Evolutionary conservation across 768 basidiomycete genomes (phyloP), one percentile per base, ranked within the genome.

Genomic region (Lactifluus pinguis): DNA sequence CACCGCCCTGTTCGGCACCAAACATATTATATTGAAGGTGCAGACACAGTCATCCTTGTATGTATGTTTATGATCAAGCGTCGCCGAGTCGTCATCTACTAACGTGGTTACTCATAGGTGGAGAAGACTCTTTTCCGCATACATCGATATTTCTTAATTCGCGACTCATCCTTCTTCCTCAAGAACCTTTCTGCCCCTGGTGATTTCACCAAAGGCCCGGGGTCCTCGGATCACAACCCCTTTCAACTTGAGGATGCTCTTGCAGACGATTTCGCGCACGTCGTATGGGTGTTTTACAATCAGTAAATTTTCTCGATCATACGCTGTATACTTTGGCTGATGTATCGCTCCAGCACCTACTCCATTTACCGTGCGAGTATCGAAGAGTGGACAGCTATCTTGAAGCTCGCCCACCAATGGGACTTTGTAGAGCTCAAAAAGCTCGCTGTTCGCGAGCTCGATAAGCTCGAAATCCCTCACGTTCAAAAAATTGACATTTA

Each of bases 401-500:
- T 89, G 0, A 69, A 67, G 2, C 79, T 87, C 1, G 75, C 85
- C 0, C 72, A 80, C 10, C 65, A 72, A 5, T 89, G 86, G 86
- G 25, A 63, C 1, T 87, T 87, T 62, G 65, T 61, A 0, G 80
- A 86, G 49, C 73, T 87, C 0, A 79, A 72, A 51, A 55, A 75
- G 63, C 70, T 80, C 6, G 14, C 25, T 25, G 25, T 25, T 25
- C 25, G 25, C 0, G 80, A 86, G 49, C 73, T 87, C 0, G 79
- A 72, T 50, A 55, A 75, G 63, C 70, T 80, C 6, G 14, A 67
- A 0, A 73, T 86, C 41, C 69, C 72, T 0, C 75, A 78, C 0
- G 73, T 86, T 0, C 77, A 81, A 2, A 82, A 83, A 30, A 79
- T 88, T 51, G 70, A 73, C 1, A 68, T 81, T 0, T 88, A 87